phyloP scores from a whole-genome alignment of 768 basidiomycete species.

The Mycena floridula region DNA sequence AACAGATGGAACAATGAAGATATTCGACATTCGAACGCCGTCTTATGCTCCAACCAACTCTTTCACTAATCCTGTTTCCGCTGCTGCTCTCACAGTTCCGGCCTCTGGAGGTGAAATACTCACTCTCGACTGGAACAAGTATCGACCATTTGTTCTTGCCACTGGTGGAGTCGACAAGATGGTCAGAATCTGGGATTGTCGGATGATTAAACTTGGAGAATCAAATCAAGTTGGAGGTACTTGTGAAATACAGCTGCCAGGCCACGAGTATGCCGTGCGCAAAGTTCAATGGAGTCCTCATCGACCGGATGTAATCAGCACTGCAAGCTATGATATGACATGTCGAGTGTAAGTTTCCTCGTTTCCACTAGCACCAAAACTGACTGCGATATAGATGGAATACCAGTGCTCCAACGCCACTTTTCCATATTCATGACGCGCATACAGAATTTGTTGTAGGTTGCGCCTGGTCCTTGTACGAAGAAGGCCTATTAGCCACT shows the following conservation, averaged over 20 bases:
- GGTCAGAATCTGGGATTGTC: slow-evolving; percentile 80
- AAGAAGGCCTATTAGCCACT: slow-evolving; percentile 80
- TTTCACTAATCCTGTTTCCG: slow-evolving; percentile 63
- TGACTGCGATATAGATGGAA: slow-evolving; percentile 57
- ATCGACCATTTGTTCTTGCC: slow-evolving; percentile 70
- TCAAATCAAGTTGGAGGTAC: slow-evolving; percentile 57
- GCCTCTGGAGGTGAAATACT: slow-evolving; percentile 77
- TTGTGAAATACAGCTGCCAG: slow-evolving; percentile 66
- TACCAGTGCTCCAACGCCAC: slow-evolving; percentile 43
- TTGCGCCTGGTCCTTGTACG: slow-evolving; percentile 87
- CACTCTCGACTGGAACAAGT: slow-evolving; percentile 90
- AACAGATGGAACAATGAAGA: slow-evolving; percentile 76
- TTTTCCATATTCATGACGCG: slow-evolving; percentile 70
- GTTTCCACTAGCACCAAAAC: slow-evolving; percentile 1
- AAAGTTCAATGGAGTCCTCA: slow-evolving; percentile 90
- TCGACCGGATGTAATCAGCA: slow-evolving; percentile 59
- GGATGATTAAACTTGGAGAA: slow-evolving; percentile 65
- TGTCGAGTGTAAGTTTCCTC: slow-evolving; percentile 67
- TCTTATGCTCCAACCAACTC: slow-evolving; percentile 33
- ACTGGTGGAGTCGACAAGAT: slow-evolving; percentile 75
- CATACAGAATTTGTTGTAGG: slow-evolving; percentile 97
- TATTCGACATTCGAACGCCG: slow-evolving; percentile 69
- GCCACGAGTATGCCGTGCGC: slow-evolving; percentile 88
- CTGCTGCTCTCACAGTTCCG: slow-evolving; percentile 70
- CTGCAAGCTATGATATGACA: slow-evolving; percentile 91